A percentile compares a stretch with the other conserved stretches of the same genome.
Conservation (phyloP, 768 basidiomycete genomes). For the Tulasnella sp. region DNA sequence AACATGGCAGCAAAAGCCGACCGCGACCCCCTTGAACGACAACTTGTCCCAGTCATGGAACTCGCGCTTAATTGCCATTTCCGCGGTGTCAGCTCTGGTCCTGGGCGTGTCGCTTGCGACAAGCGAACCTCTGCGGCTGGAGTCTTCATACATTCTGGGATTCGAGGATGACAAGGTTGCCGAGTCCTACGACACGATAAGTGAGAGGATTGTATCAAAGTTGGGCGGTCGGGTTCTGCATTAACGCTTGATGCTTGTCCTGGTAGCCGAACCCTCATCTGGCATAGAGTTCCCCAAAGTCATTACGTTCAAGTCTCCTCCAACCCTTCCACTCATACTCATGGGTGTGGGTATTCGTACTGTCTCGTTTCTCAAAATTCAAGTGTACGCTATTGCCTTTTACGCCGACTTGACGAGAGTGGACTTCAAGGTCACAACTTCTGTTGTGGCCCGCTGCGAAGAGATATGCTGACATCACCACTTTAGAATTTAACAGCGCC, state of each 20-base stretch:
- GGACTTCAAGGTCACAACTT: background rate
- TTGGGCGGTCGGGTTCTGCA: background rate
- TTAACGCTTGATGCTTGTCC: background rate
- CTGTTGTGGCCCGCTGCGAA: background rate
- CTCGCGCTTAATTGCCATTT: background rate
- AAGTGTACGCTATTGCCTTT: slow-evolving; percentile 11
- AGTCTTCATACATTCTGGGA: background rate
- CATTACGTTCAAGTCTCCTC: slow-evolving; percentile 2
- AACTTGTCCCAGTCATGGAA: background rate
- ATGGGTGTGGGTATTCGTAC: slow-evolving; percentile 7
- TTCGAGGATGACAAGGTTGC: background rate
- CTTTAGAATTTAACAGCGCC: background rate
- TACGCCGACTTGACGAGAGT: slow-evolving; percentile 5
- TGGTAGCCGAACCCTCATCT: slow-evolving; percentile 2
- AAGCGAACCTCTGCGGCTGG: background rate
- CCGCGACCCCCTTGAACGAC: background rate
- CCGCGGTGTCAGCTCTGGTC: background rate
- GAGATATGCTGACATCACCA: background rate
- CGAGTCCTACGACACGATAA: background rate
- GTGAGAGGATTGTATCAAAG: background rate
- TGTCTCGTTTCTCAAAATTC: slow-evolving; percentile 8
- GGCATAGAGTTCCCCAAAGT: slow-evolving; percentile 3
- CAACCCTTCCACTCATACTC: slow-evolving; percentile 3
- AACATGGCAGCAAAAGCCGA: background rate
- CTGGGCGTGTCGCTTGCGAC: background rate